These are phyloP conservation scores for Nakazawaea pomicola DNA, from an alignment of 805 yeast genomes.

Conservation along the genomic window DNA sequence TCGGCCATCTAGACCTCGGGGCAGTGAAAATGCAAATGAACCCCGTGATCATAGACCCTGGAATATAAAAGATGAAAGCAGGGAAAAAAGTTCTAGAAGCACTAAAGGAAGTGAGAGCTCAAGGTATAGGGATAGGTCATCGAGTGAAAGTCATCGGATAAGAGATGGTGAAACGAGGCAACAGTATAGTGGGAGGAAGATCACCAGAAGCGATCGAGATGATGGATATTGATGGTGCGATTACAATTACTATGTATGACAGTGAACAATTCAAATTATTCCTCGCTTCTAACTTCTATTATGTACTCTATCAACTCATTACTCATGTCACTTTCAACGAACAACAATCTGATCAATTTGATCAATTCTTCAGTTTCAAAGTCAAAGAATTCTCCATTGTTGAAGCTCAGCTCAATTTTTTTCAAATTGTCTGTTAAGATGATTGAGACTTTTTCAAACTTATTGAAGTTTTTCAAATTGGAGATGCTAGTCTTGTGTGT, in stretches of 20 bases:
- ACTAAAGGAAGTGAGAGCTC: neutral
- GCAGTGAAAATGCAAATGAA: too few species aligned
- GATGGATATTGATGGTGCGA: too few species aligned
- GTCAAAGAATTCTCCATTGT: slow-evolving; percentile 47
- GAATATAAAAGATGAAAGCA: too few species aligned
- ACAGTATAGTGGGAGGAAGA: too few species aligned
- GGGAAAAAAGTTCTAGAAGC: neutral
- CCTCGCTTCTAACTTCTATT: slow-evolving; percentile 33
- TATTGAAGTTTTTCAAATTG: slow-evolving; percentile 22
- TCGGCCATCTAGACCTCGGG: too few species aligned
- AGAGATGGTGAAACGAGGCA: too few species aligned
- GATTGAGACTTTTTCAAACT: slow-evolving; percentile 23
- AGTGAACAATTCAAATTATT: neutral
- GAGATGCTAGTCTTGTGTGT: neutral
- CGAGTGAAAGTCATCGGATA: too few species aligned
- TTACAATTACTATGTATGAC: too few species aligned
- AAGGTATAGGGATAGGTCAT: neutral
- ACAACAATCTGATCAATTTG: slow-evolving; percentile 35
- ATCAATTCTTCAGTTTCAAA: slow-evolving; percentile 42
- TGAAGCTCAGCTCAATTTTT: slow-evolving; percentile 43
- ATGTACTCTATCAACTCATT: slow-evolving; percentile 41
- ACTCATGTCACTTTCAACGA: slow-evolving; percentile 41
- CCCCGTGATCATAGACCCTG: too few species aligned
- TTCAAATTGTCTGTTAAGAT: slow-evolving; percentile 31
- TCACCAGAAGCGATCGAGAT: too few species aligned